Conservation (phyloP, 2,329 filamentous ascomycete species). For the Phialophora tarda region DNA sequence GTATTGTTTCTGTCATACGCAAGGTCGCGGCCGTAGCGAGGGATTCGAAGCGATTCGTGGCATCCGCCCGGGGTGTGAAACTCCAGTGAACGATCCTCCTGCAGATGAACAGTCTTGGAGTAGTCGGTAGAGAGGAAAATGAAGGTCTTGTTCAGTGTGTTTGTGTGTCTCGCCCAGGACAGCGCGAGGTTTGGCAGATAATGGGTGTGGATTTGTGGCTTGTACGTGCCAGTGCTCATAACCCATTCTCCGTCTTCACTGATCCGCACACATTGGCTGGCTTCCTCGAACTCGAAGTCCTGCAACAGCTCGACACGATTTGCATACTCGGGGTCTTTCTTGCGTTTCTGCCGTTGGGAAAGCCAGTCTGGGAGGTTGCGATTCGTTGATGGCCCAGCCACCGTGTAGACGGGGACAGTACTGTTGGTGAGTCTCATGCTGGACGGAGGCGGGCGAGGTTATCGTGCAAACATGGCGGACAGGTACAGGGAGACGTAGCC, state of each 20-base stretch:
- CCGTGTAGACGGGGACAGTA: conserved; percentile 90
- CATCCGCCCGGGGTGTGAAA: conserved; percentile 89
- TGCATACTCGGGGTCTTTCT: conserved; percentile 89
- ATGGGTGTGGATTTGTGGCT: conserved; percentile 92
- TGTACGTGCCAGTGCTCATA: conserved; percentile 83
- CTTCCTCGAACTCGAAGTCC: conserved; percentile 97
- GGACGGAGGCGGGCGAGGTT: neutral
- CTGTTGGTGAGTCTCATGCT: conserved; percentile 64
- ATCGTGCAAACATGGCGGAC: conserved; percentile 4
- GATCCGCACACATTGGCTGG: conserved; percentile 84
- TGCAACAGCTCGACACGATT: conserved; percentile 94
- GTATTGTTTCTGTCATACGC: conserved; percentile 81
- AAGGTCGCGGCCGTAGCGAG: conserved; percentile 88
- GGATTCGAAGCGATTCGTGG: conserved; percentile 87
- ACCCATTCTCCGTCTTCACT: conserved; percentile 97
- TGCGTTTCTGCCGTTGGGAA: conserved; percentile 84
- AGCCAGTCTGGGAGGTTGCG: conserved; percentile 95
- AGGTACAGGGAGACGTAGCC: neutral
- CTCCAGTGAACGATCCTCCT: conserved; percentile 87
- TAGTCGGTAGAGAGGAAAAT: conserved; percentile 87
- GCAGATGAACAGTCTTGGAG: conserved; percentile 90
- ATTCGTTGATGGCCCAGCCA: conserved; percentile 86
- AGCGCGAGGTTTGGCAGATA: conserved; percentile 90
- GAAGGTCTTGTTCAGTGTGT: conserved; percentile 89
- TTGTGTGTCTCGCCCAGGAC: conserved; percentile 92